Evolutionary conservation across 1,284 basidiomycete species (phyloP).

Genomic region (Trichosporon ovoides): DNA sequence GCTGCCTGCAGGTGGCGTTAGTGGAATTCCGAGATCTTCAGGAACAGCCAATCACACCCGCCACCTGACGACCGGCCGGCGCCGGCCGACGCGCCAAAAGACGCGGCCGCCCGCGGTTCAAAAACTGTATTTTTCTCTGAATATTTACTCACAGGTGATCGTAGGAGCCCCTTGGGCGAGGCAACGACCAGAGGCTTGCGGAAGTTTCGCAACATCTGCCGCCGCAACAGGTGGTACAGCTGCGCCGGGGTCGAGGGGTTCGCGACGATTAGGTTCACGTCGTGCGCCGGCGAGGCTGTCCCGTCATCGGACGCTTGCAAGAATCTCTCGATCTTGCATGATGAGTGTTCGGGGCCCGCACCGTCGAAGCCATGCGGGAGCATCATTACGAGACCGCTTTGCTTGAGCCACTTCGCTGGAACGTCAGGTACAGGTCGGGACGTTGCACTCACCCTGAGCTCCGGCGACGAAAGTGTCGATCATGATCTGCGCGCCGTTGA

Average conservation of each 20-base stretch:
- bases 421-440: neutral
- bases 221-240: constrained; percentile 78
- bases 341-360: constrained; percentile 85
- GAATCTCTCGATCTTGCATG: constrained; percentile 76
- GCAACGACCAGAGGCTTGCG: constrained; percentile 77
- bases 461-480: constrained; percentile 82
- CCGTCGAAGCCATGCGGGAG: constrained; percentile 86
- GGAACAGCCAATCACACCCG: neutral
- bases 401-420: constrained; percentile 84
- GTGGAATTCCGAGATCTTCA: neutral
- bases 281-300: constrained; percentile 38
- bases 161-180: constrained; percentile 72
- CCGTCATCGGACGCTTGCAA: constrained; percentile 55
- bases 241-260: constrained; percentile 84
- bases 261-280: constrained; percentile 72
- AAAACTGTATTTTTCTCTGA: too few species aligned
- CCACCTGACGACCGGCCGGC: neutral
- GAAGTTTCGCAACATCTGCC: constrained; percentile 76
- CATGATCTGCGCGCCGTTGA: constrained; percentile 80
- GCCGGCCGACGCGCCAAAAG: neutral
- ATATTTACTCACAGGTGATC: constrained; percentile 69
- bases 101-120: neutral
- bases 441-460: constrained; percentile 60
- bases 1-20: constrained; percentile 57
- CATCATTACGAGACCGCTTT: constrained; percentile 79